A percentile compares a stretch with the other conserved stretches of the same genome.
Conservation (phyloP, 495 filamentous ascomycete species). For the Acidiella bohemica region DNA sequence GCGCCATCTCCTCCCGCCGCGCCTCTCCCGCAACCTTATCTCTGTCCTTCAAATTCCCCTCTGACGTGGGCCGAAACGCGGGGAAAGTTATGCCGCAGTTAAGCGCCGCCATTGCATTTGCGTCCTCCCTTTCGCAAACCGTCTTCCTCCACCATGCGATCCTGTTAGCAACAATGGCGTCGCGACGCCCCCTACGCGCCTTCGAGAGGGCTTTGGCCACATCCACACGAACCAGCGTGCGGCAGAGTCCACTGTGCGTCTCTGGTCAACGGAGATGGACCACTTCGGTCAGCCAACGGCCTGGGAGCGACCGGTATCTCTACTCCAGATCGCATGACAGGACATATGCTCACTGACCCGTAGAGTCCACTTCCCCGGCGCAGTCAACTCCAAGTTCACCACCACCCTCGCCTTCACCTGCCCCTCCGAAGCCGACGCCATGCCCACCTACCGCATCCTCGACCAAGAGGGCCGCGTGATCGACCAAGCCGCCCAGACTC, state of each 20-base stretch:
- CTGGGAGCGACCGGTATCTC: slow-evolving; percentile 48
- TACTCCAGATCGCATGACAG: neutral
- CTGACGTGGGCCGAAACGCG: too few relatives aligned
- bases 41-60: too few relatives aligned
- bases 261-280: slow-evolving; percentile 37
- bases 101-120: too few relatives aligned
- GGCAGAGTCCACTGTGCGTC: too few relatives aligned
- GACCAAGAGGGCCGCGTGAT: slow-evolving; percentile 70
- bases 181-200: neutral
- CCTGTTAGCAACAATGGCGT: slow-evolving; percentile 5
- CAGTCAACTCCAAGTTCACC: slow-evolving; percentile 84
- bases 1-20: neutral
- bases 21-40: neutral
- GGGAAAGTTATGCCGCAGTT: too few relatives aligned
- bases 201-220: too few relatives aligned
- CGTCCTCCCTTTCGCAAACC: too few relatives aligned
- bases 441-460: slow-evolving; percentile 78
- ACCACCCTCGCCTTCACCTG: slow-evolving; percentile 59
- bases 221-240: too few relatives aligned
- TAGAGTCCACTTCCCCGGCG: slow-evolving; percentile 87
- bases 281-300: slow-evolving; percentile 50
- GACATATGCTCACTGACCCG: neutral
- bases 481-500: slow-evolving; percentile 46
- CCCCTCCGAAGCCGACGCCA: slow-evolving; percentile 49
- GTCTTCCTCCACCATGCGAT: neutral